Percentiles rank a stretch among this genome's conserved stretches.
These are phyloP conservation scores for Geranomyces variabilis DNA, from an alignment of 192 early-diverging fungal species.

Conservation along the genomic window DNA sequence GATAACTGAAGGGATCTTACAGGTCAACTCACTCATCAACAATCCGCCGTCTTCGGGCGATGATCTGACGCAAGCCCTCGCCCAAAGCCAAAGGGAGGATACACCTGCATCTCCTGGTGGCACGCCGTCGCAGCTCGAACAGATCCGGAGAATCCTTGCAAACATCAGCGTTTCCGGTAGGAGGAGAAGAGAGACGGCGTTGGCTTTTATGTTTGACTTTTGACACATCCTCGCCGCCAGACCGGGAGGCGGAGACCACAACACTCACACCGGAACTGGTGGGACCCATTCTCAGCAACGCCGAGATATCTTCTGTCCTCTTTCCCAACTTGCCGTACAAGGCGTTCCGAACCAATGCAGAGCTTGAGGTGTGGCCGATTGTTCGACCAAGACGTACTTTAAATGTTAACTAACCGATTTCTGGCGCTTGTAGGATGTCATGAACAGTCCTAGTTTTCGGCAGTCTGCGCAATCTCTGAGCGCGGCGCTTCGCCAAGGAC, in stretches of 20 bases:
- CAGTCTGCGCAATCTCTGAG: constrained; percentile 28
- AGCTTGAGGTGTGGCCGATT: constrained; percentile 23
- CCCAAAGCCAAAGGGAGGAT: constrained; percentile 5
- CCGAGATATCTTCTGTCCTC: constrained; percentile 30
- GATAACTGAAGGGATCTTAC: too few species aligned
- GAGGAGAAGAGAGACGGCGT: background rate
- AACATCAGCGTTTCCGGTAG: constrained; percentile 33
- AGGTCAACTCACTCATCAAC: constrained; percentile 31
- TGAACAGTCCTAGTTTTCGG: constrained; percentile 12
- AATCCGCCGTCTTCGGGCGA: constrained; percentile 23
- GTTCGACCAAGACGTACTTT: too few species aligned
- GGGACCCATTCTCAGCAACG: constrained; percentile 29
- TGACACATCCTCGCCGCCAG: too few species aligned
- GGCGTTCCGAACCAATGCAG: constrained; percentile 20
- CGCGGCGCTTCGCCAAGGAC: constrained; percentile 30
- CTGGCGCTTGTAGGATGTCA: constrained; percentile 13
- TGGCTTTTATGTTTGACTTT: background rate
- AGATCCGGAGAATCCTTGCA: constrained; percentile 15
- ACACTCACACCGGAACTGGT: constrained; percentile 31
- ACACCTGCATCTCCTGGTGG: constrained; percentile 5
- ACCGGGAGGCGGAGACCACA: background rate
- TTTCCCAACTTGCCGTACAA: constrained; percentile 34
- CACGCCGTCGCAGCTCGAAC: constrained; percentile 26
- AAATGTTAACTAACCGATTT: background rate
- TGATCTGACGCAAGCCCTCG: background rate